A percentile compares a stretch with the other conserved stretches of the same genome.
Evolutionary conservation across 2,329 filamentous ascomycete species (phyloP).

Genomic region (Trichoderma sp.): DNA sequence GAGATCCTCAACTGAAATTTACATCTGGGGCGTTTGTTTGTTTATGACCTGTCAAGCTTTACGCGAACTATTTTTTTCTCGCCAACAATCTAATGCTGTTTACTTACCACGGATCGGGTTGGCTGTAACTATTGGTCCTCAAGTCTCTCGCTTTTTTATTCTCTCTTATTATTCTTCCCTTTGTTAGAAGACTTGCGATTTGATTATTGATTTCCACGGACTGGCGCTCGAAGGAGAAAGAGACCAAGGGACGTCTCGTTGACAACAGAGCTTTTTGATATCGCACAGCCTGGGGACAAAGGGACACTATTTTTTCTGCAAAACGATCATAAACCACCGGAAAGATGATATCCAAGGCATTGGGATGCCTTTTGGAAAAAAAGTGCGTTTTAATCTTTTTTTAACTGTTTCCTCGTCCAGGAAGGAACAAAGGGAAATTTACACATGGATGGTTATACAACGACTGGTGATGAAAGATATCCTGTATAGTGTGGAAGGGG

Average conservation of each 20-base stretch:
- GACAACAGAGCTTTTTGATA: conserved; percentile 40
- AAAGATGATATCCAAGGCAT: conserved; percentile 39
- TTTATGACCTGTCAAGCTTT: conserved; percentile 12
- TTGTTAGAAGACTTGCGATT: conserved; percentile 31
- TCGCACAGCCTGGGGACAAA: conserved; percentile 36
- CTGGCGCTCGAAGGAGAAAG: conserved; percentile 35
- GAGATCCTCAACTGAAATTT: conserved; percentile 59
- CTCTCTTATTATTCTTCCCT: neutral
- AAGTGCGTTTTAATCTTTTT: conserved; percentile 37
- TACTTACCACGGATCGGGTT: conserved; percentile 9
- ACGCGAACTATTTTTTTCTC: neutral
- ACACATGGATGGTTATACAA: conserved; percentile 26
- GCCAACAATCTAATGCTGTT: conserved; percentile 23
- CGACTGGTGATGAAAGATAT: conserved; percentile 14
- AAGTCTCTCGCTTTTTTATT: neutral
- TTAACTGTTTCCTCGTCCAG: conserved; percentile 47
- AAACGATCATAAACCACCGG: conserved; percentile 40
- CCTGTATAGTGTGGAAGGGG: conserved; percentile 30
- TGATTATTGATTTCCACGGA: conserved; percentile 34
- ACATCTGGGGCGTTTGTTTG: conserved; percentile 10
- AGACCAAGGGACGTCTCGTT: conserved; percentile 37
- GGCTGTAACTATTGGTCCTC: neutral
- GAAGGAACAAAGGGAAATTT: conserved; percentile 40
- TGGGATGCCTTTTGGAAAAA: conserved; percentile 35
- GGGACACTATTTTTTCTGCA: conserved; percentile 21